These are phyloP conservation scores for Termitomyces sp. DNA, from an alignment of 768 basidiomycete species.

Conservation along the genomic window DNA sequence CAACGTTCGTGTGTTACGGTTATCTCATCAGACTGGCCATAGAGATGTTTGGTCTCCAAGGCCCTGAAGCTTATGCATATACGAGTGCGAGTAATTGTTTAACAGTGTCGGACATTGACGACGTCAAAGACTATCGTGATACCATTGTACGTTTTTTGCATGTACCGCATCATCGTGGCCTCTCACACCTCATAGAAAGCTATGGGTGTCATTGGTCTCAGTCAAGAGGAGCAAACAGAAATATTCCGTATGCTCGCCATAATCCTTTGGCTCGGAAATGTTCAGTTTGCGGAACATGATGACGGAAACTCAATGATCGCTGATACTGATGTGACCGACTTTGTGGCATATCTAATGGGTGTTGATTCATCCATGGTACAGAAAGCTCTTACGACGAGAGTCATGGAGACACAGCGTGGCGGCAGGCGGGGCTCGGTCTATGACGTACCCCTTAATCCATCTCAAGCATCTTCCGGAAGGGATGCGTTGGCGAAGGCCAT, in stretches of 20 bases:
- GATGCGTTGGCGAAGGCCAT: constrained; percentile 95
- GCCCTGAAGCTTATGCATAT: constrained; percentile 93
- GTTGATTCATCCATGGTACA: constrained; percentile 74
- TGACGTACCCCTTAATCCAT: constrained; percentile 90
- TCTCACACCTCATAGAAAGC: constrained; percentile 57
- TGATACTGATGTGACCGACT: constrained; percentile 90
- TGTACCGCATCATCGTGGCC: not conserved
- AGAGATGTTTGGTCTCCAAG: constrained; percentile 95
- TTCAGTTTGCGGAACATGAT: constrained; percentile 84
- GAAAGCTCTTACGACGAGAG: constrained; percentile 80
- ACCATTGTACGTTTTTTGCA: constrained; percentile 63
- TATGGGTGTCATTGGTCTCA: constrained; percentile 92
- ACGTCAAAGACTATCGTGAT: constrained; percentile 81
- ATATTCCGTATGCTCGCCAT: constrained; percentile 92
- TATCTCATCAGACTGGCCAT: constrained; percentile 16
- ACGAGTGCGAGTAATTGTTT: constrained; percentile 91
- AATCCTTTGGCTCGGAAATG: constrained; percentile 95
- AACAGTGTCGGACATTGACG: constrained; percentile 88
- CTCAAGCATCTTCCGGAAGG: constrained; percentile 84
- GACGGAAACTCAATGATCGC: constrained; percentile 82
- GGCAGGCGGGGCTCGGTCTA: constrained; percentile 95
- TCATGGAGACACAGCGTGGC: constrained; percentile 91
- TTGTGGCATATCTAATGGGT: constrained; percentile 93
- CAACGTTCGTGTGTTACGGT: not conserved
- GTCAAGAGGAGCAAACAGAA: constrained; percentile 77